These are phyloP conservation scores for Zygotorulaspora mrakii DNA, from an alignment of 1,139 yeast genomes.

Conservation along the genomic window DNA sequence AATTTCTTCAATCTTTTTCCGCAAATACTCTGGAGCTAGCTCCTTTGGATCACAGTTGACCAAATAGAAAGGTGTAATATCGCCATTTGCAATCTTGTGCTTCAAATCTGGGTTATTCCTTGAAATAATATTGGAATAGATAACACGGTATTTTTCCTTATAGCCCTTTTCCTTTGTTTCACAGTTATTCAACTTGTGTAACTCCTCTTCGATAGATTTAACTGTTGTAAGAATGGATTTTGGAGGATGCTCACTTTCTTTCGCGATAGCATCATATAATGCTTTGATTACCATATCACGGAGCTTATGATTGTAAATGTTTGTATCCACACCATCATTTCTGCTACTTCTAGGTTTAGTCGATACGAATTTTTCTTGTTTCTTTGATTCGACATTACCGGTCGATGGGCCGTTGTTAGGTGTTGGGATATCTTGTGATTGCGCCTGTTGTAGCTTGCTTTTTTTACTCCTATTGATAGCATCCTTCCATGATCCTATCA, in stretches of 20 bases:
- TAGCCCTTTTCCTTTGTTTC: slow-evolving; percentile 42
- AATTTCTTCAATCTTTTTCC: slow-evolving; percentile 78
- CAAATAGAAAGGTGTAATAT: slow-evolving; percentile 59
- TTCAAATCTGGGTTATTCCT: slow-evolving; percentile 85
- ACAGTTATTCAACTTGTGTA: slow-evolving; percentile 35
- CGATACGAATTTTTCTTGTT: slow-evolving; percentile 39
- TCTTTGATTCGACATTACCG: slow-evolving; percentile 30
- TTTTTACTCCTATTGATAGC: slow-evolving; percentile 75
- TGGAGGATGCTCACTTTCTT: slow-evolving; percentile 62
- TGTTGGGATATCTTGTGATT: slow-evolving; percentile 16
- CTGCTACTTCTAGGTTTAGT: slow-evolving; percentile 67
- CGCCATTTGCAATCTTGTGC: slow-evolving; percentile 60
- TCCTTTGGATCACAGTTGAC: slow-evolving; percentile 86
- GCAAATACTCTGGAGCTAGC: slow-evolving; percentile 87
- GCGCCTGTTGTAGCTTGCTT: slow-evolving; percentile 26
- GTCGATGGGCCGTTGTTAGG: slow-evolving; percentile 12
- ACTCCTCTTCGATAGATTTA: slow-evolving; percentile 68
- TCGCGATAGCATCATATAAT: slow-evolving; percentile 81
- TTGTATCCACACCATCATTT: slow-evolving; percentile 73
- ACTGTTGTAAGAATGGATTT: slow-evolving; percentile 58
- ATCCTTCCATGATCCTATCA: slow-evolving; percentile 87
- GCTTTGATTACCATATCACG: slow-evolving; percentile 84
- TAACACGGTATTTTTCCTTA: slow-evolving; percentile 75
- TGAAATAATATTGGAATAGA: slow-evolving; percentile 81
- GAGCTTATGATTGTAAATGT: slow-evolving; percentile 66